phyloP scores from a whole-genome alignment of 805 yeast genomes.

The Candida xiaguanensis region DNA sequence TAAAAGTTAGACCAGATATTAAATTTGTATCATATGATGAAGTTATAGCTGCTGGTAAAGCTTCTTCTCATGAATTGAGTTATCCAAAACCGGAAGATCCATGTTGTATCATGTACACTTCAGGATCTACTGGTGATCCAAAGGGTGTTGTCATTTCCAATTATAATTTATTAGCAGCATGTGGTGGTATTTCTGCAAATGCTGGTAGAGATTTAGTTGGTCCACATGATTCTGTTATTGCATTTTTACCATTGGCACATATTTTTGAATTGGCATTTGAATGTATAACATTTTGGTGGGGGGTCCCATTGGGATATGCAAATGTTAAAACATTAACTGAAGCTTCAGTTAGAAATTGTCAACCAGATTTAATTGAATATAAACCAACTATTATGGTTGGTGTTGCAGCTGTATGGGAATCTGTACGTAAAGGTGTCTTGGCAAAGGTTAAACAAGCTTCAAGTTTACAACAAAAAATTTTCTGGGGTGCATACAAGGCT shows the following conservation, averaged over 20 bases:
- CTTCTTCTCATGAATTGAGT: slow-evolving; percentile 35
- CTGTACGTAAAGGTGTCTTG: slow-evolving; percentile 86
- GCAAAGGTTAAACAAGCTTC: slow-evolving; percentile 70
- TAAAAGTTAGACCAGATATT: slow-evolving; percentile 72
- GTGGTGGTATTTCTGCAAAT: slow-evolving; percentile 73
- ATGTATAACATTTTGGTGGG: slow-evolving; percentile 80
- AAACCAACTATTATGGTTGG: slow-evolving; percentile 95
- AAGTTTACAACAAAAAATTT: slow-evolving; percentile 64
- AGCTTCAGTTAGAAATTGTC: slow-evolving; percentile 74
- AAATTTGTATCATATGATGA: slow-evolving; percentile 64
- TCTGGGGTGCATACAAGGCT: slow-evolving; percentile 83
- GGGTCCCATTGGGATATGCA: slow-evolving; percentile 85
- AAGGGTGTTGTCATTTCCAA: slow-evolving; percentile 77
- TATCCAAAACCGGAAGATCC: slow-evolving; percentile 57
- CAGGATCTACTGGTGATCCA: slow-evolving; percentile 83
- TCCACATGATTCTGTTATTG: slow-evolving; percentile 68
- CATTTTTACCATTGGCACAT: slow-evolving; percentile 94
- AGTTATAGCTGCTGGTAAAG: slow-evolving; percentile 58
- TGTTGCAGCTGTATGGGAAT: slow-evolving; percentile 98
- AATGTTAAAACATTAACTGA: slow-evolving; percentile 88
- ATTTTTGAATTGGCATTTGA: slow-evolving; percentile 92
- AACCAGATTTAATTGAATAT: slow-evolving; percentile 82
- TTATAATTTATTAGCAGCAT: slow-evolving; percentile 71
- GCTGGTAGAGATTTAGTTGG: slow-evolving; percentile 51
- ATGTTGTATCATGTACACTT: slow-evolving; percentile 81